Evolutionary conservation across 2,329 filamentous ascomycete genomes (phyloP).

Genomic region (Cladosporium sp.): DNA sequence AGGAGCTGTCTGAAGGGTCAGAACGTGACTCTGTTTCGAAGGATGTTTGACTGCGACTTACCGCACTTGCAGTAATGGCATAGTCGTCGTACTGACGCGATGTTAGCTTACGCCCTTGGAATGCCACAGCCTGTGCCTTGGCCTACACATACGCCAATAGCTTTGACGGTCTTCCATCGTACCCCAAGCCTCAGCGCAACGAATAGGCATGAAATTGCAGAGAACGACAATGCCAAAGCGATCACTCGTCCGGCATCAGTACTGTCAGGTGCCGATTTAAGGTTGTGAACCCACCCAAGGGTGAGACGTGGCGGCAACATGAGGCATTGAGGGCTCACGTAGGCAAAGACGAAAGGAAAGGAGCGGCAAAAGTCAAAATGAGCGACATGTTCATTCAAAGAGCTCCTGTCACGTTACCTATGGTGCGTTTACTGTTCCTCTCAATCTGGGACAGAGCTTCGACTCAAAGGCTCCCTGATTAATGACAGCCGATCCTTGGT

Average conservation of each 20-base stretch:
- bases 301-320: neutral
- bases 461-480: too few relatives aligned
- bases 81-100: neutral
- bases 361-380: too few relatives aligned
- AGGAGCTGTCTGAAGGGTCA: neutral
- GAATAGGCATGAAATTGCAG: conserved; percentile 3
- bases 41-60: neutral
- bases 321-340: neutral
- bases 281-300: conserved; percentile 10
- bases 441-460: too few relatives aligned
- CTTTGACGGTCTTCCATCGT: conserved; percentile 9
- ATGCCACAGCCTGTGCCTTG: too few relatives aligned
- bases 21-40: neutral
- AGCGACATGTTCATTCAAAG: too few relatives aligned
- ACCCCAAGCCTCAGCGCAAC: conserved; percentile 11
- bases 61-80: neutral
- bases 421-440: too few relatives aligned
- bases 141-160: neutral
- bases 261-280: conserved; percentile 1
- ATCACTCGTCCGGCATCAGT: conserved; percentile 14
- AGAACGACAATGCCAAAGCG: conserved; percentile 13
- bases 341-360: neutral
- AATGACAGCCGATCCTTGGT: too few relatives aligned
- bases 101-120: neutral
- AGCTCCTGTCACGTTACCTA: too few relatives aligned